Evolutionary conservation across 2,329 filamentous ascomycete genomes (phyloP), one percentile per base, ranked within the genome.

Genomic region (Sporothrix luriei): DNA sequence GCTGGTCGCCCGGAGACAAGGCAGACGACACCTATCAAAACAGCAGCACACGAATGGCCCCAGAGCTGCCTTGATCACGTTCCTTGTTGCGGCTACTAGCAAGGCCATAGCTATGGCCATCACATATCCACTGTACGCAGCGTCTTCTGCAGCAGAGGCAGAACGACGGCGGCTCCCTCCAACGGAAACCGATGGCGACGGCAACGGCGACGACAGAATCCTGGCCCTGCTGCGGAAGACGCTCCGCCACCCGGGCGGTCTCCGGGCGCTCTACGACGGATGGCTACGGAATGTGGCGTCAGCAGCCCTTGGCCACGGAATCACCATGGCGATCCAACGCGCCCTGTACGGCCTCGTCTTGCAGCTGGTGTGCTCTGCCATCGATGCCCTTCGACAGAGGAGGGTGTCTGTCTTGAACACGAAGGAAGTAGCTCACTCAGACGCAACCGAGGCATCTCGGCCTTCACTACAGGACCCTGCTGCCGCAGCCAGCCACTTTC

Each of bases 271-370:
- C 10, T 97, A 96, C 76, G 87, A 90, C 64, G 93, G 93, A 5
- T 81, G 97, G 0, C 84, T 84, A 16, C 91, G 89, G 4, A 92
- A 96, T 78, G 83, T 97, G 3, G 79, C 94, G 10, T 94, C 93
- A 75, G 91, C 91, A 0, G 96, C 97, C 80, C 89, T 97, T 75
- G 89, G 88, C 26, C 93, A 97, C 75, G 93, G 93, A 0, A 85
- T 93, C 66, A 94, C 93, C 0, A 97, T 97, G 91, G 81, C 94
- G 68, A 88, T 91, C 70, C 97, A 97, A 79, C 91, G 94, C 69
- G 81, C 86, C 5, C 86, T 95, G 10, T 91, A 97, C 77, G 83
- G 86, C 38, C 78, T 89, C 19, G 87, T 97, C 69, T 86, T 96
- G 71, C 87, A 87, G 72, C 75, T 90, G 4, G 96, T 94, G 79